Evolutionary conservation across 306 rosid genomes (phyloP).

Genomic region (Begonia peltatifolia): DNA sequence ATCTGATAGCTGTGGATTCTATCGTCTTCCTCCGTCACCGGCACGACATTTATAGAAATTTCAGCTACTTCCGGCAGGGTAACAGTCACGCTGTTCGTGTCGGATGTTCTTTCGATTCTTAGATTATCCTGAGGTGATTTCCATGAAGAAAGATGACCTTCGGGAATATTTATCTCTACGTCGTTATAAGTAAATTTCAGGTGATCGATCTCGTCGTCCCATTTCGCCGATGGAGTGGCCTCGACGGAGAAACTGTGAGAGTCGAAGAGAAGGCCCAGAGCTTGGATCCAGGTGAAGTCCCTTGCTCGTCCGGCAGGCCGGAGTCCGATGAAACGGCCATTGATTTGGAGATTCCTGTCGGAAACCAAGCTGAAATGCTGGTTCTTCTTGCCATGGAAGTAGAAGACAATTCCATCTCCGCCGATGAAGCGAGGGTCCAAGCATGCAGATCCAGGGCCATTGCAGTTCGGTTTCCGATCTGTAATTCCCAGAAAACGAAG

Average conservation of each 20-base stretch:
- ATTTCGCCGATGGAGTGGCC: slow-evolving; percentile 33
- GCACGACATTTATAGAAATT: slow-evolving; percentile 55
- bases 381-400: slow-evolving; percentile 66
- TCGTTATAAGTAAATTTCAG: slow-evolving; percentile 41
- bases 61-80: slow-evolving; percentile 39
- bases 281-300: slow-evolving; percentile 84
- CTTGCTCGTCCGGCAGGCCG: slow-evolving; percentile 44
- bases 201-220: slow-evolving; percentile 41
- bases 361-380: slow-evolving; percentile 64
- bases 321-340: slow-evolving; percentile 63
- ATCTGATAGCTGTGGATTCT: slow-evolving; percentile 58
- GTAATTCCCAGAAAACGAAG: slow-evolving; percentile 1
- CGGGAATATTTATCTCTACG: slow-evolving; percentile 32
- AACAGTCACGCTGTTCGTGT: slow-evolving; percentile 37
- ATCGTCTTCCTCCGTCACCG: slow-evolving; percentile 67
- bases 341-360: slow-evolving; percentile 49
- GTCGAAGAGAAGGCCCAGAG: slow-evolving; percentile 52
- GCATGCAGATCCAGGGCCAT: slow-evolving; percentile 69
- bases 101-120: slow-evolving; percentile 49
- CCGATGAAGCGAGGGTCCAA: slow-evolving; percentile 79
- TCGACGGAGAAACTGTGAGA: slow-evolving; percentile 39
- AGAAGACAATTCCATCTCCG: slow-evolving; percentile 66
- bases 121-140: slow-evolving; percentile 18
- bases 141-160: slow-evolving; percentile 42
- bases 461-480: slow-evolving; percentile 60